Evolutionary conservation across 2,329 filamentous ascomycete genomes (phyloP).

Genomic region (Botryosphaeria dothidea): DNA sequence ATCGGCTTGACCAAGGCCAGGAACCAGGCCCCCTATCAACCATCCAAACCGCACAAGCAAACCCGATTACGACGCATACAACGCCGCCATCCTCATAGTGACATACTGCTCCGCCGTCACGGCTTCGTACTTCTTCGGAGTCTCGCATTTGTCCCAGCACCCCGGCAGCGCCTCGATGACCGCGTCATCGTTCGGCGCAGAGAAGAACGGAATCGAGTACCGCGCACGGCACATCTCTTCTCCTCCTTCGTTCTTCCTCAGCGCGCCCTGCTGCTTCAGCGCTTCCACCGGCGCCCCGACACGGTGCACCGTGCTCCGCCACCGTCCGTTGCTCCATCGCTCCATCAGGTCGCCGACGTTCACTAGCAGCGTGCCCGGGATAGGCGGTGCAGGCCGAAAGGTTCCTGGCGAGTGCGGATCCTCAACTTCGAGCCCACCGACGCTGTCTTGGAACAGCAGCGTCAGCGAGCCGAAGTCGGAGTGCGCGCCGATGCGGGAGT

Average conservation of each 20-base stretch:
- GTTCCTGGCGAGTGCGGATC: conserved; percentile 29
- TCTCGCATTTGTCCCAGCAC: conserved; percentile 30
- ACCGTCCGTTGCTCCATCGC: conserved; percentile 40
- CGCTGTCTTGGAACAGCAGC: conserved; percentile 44
- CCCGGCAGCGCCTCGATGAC: conserved; percentile 42
- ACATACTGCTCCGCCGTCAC: conserved; percentile 41
- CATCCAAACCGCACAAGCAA: not conserved
- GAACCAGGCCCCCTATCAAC: not conserved
- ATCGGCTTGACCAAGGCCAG: not conserved
- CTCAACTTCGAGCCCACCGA: conserved; percentile 43
- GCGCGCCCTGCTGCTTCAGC: not conserved
- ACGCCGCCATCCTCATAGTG: conserved; percentile 34
- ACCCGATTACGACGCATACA: conserved; percentile 23
- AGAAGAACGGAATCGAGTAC: conserved; percentile 46
- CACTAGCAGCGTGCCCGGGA: conserved; percentile 37
- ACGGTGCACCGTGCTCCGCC: conserved; percentile 41
- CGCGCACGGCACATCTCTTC: conserved; percentile 33
- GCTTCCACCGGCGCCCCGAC: conserved; percentile 31
- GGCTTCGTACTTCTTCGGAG: conserved; percentile 41
- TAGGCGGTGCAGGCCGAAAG: conserved; percentile 32
- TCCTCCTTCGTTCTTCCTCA: conserved; percentile 23
- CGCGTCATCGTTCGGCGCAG: conserved; percentile 38
- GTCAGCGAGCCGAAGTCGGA: conserved; percentile 46
- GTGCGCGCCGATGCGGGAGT: conserved; percentile 42
- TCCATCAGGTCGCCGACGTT: conserved; percentile 44